phyloP scores from a whole-genome alignment of 2,329 filamentous ascomycete species.

The Metarhizium brunneum region DNA sequence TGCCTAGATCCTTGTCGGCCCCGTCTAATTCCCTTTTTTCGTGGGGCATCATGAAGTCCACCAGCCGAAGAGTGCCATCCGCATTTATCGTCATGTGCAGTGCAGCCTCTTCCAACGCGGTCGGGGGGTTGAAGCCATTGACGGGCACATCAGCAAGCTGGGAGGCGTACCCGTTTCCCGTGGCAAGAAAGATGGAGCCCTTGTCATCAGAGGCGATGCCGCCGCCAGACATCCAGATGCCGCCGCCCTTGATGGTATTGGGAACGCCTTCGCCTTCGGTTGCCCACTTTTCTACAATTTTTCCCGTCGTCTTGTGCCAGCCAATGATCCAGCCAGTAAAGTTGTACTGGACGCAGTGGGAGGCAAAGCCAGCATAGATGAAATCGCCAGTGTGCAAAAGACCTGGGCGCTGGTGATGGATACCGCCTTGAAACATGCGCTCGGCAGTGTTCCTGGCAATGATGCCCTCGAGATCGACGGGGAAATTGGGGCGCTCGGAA shows the following conservation, averaged over 20 bases:
- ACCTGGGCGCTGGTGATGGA: constrained; percentile 41
- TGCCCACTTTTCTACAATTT: constrained; percentile 29
- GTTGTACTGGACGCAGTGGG: constrained; percentile 47
- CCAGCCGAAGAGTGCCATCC: constrained; percentile 32
- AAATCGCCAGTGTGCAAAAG: constrained; percentile 35
- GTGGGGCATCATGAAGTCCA: constrained; percentile 13
- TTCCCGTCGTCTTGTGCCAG: constrained; percentile 31
- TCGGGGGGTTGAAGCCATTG: constrained; percentile 27
- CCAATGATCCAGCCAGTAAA: constrained; percentile 45
- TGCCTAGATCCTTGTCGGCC: constrained; percentile 41
- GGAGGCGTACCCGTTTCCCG: constrained; percentile 31
- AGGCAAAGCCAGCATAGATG: constrained; percentile 44
- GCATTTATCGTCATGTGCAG: constrained; percentile 32
- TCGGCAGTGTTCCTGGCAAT: constrained; percentile 34
- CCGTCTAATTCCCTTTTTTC: constrained; percentile 39
- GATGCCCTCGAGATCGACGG: constrained; percentile 36
- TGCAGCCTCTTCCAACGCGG: constrained; percentile 34
- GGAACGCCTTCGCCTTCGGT: constrained; percentile 31
- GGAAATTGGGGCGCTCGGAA: constrained; percentile 31
- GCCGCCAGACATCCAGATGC: constrained; percentile 33
- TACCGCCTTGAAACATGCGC: constrained; percentile 42
- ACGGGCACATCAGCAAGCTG: constrained; percentile 28
- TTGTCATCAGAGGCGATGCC: constrained; percentile 29
- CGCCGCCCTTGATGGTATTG: constrained; percentile 28
- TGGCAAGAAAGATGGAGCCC: constrained; percentile 29